Evolutionary conservation across 106 monocot genomes (phyloP), one percentile per base, ranked within the genome.

Genomic region (Acorus calamus): DNA sequence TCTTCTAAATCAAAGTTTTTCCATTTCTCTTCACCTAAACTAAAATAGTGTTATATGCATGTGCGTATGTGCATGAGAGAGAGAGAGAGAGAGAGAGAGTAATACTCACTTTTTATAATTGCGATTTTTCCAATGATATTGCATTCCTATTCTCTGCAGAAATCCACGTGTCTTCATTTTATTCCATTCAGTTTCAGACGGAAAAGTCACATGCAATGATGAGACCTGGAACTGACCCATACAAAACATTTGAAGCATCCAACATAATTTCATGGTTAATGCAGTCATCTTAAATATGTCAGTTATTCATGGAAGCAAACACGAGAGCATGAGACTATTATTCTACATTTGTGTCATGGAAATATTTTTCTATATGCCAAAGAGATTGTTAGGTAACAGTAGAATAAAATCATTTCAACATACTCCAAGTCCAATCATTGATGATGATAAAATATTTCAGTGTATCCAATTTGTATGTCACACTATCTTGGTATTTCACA

Each of bases 71-170:
- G 8, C 7, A 54, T 6, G 4, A 13, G 2, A 6, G 10, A 55
- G 13, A 54, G 4, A 11, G 55, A 42, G 2, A 43, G 7, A 5
- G 10, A 65, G 47, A 55, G 8, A 28, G 14, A 6, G 46, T 47
- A 51, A 42, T 10, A 75, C 83, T 80, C 66, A 89, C 89, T 80
- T 84, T 53, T 79, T 83, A 71, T 94, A 94, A 50, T 90, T 82
- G n/a, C 90, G 81, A 78, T 94, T 94, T 80, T 68, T 94, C 94
- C 94, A 94, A 60, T 94, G 94, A 75, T 94, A 94, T 28, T 94
- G 94, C 84, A 94, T 82, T 54, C 94, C 90, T 46, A 75, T 87
- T 74, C 94, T 90, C 74, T 87, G 94, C 50, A 94, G 66, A 69
- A 90, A 94, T 7, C 87, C 94, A 59, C 51, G 53, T 49, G 61